Evolutionary conservation across 2,329 filamentous ascomycete species (phyloP), one percentile per base, ranked within the genome.

Genomic region (Alternaria sp.): DNA sequence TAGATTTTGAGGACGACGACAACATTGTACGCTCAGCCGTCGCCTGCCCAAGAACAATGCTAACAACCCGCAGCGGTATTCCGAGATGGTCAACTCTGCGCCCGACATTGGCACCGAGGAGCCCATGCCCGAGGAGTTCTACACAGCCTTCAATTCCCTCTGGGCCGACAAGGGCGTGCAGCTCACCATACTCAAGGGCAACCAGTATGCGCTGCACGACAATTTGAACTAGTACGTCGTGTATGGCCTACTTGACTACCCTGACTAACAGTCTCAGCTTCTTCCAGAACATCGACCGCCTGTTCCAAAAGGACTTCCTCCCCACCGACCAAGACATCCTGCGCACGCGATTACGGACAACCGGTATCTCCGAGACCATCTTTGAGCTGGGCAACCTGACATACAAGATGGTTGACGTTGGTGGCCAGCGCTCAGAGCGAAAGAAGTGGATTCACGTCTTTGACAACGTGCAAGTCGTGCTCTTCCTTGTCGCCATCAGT

Each of bases 381-480:
- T 98, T 98, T 79, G 93, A 96, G 78, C 86, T 96, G 14, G 93
- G 93, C 62, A 90, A 94, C 74, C 86, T 97, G 71, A 96, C 93
- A 65, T 97, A 97, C 81, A 91, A 93, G 72, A 97, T 98, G 93
- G 96, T 96, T 79, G 93, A 97, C 74, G 93, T 96, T 47, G 93
- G 93, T 77, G 93, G 93, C 59, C 93, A 97, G 78, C 86, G 93
- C 71, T 96, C 93, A 28, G 93, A 97, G 80, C 90, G 93, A 64
- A 96, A 96, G 86, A 97, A 97, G 84, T 97, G 93, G 93, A 96
- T 97, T 65, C 93, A 97, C 78, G 95, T 93, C 76, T 97, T 97
- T 76, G 93, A 97, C 78, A 95, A 95, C 66, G 93, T 97, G 64
- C 93, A 95, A 74, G 94, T 92, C 69, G 85, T 98, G 54, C 84